A percentile compares a stretch with the other conserved stretches of the same genome.
Conservation (phyloP, 148 eudicot species). For the Vaccinium corymbosum region DNA sequence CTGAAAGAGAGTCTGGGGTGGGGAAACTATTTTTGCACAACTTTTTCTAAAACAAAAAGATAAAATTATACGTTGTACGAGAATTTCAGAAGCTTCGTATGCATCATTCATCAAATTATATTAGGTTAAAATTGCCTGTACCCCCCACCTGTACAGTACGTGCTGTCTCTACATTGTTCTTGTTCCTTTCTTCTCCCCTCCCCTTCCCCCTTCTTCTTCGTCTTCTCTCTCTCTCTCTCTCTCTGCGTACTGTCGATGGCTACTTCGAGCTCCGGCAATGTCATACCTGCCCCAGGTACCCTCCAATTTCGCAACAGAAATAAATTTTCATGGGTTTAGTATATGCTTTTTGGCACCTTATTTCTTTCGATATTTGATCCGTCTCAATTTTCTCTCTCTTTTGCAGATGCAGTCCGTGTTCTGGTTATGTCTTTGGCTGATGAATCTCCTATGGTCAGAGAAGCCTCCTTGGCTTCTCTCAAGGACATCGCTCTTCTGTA, state of each 20-base stretch:
- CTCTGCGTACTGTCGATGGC: constrained; percentile 29
- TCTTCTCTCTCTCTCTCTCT: constrained; percentile 9
- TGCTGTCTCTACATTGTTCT: background rate
- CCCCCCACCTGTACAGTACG: background rate
- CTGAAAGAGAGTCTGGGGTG: too few species aligned
- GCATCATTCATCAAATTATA: too few species aligned
- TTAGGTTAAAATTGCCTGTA: background rate
- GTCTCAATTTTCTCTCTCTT: background rate
- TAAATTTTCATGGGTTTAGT: background rate
- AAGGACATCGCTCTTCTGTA: constrained; percentile 73
- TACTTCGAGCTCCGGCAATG: constrained; percentile 56
- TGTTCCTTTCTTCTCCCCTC: background rate
- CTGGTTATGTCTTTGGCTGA: constrained; percentile 72
- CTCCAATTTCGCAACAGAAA: background rate
- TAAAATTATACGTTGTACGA: too few species aligned
- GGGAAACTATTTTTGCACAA: too few species aligned
- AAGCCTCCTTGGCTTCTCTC: constrained; percentile 85
- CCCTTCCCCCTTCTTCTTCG: background rate
- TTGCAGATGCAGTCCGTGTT: constrained; percentile 84
- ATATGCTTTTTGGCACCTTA: background rate
- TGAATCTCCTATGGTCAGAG: constrained; percentile 72
- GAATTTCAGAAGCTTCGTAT: too few species aligned
- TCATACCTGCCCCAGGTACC: constrained; percentile 69
- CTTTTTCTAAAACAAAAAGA: too few species aligned
- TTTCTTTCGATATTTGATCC: constrained; percentile 6